A percentile compares a stretch with the other conserved stretches of the same genome.
Evolutionary conservation across 257 asterid genomes (phyloP).

Genomic region (Przewalskia tangutica): DNA sequence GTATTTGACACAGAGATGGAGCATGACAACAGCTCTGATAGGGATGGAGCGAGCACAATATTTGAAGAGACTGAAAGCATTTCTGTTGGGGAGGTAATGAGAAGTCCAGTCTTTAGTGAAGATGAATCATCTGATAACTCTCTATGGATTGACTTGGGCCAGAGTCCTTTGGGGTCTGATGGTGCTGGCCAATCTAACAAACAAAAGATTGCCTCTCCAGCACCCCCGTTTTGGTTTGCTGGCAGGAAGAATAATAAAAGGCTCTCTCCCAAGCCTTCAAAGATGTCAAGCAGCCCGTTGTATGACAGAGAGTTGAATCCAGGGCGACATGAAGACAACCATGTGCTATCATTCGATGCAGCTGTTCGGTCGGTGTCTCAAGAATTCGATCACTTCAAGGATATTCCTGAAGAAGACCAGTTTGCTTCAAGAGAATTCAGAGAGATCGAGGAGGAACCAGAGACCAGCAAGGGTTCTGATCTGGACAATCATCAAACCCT

Average conservation of each 20-base stretch:
- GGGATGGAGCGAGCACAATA: slow-evolving; percentile 90
- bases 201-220: slow-evolving; percentile 53
- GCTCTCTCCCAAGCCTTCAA: slow-evolving; percentile 61
- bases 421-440: slow-evolving; percentile 22
- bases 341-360: slow-evolving; percentile 76
- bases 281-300: slow-evolving; percentile 50
- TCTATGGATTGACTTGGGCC: slow-evolving; percentile 97
- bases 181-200: slow-evolving; percentile 45
- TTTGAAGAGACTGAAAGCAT: slow-evolving; percentile 90
- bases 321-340: slow-evolving; percentile 31
- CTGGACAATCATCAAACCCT: slow-evolving; percentile 10
- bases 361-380: slow-evolving; percentile 84
- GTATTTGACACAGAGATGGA: slow-evolving; percentile 91
- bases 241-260: slow-evolving; percentile 47
- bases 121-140: slow-evolving; percentile 96
- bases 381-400: slow-evolving; percentile 62
- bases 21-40: slow-evolving; percentile 76
- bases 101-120: slow-evolving; percentile 93
- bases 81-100: slow-evolving; percentile 90
- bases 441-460: slow-evolving; percentile 72
- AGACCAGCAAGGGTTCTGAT: slow-evolving; percentile 21
- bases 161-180: slow-evolving; percentile 76
- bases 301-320: slow-evolving; percentile 50
- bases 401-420: slow-evolving; percentile 51
- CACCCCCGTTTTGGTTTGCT: slow-evolving; percentile 88